Conservation (phyloP, 805 yeast species). For the Lipomyces starkeyi region DNA sequence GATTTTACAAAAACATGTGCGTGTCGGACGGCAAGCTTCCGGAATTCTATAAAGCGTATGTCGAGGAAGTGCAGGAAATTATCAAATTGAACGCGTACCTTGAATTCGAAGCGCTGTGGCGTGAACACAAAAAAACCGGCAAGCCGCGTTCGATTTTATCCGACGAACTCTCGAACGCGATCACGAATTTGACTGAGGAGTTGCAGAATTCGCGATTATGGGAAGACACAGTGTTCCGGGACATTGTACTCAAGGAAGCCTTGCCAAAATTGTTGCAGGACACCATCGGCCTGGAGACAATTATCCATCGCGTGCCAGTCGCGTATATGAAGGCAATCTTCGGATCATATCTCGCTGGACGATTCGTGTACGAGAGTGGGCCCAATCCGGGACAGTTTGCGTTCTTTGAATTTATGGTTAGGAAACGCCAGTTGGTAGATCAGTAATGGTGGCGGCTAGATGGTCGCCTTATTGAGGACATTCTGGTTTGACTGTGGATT, state of each 20-base stretch:
- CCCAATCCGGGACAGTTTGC: conserved; percentile 71
- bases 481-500: neutral
- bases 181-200: conserved; percentile 85
- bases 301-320: conserved; percentile 80
- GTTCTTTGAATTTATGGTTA: conserved; percentile 53
- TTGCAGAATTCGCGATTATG: conserved; percentile 80
- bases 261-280: conserved; percentile 75
- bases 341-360: conserved; percentile 82
- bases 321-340: conserved; percentile 87
- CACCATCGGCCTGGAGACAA: conserved; percentile 64
- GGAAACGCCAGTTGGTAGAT: conserved; percentile 17
- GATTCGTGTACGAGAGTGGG: conserved; percentile 83
- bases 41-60: conserved; percentile 80
- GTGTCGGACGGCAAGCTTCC: conserved; percentile 64
- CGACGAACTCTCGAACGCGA: conserved; percentile 81
- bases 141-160: conserved; percentile 67
- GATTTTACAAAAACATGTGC: conserved; percentile 81
- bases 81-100: conserved; percentile 77
- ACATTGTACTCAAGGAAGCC: conserved; percentile 74
- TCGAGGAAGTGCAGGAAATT: conserved; percentile 76
- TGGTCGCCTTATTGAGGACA: no score
- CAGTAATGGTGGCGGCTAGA: neutral
- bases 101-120: conserved; percentile 90
- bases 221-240: conserved; percentile 80
- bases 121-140: conserved; percentile 67